phyloP scores from a whole-genome alignment of 2,329 filamentous ascomycete species.

The Paracamarosporium sp. region DNA sequence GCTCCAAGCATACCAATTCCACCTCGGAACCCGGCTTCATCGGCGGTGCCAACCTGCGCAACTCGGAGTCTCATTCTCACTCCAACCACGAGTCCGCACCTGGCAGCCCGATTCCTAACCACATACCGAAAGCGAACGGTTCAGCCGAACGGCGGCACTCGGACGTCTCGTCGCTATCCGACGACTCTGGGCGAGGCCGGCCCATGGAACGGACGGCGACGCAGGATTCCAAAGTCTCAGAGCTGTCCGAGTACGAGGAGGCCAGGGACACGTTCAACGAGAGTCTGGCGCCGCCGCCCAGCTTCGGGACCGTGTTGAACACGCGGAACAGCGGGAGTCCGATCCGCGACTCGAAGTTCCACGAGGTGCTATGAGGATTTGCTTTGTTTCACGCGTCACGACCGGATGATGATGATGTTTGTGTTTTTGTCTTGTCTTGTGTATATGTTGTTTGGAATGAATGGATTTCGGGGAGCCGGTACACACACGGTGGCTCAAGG shows the following conservation, averaged over 20 bases:
- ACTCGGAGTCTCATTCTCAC: conserved; percentile 21
- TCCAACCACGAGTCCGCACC: background rate
- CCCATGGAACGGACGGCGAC: background rate
- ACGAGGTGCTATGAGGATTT: conserved; percentile 26
- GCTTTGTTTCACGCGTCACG: background rate
- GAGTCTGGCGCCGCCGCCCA: conserved; percentile 48
- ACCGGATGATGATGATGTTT: background rate
- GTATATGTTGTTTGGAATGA: background rate
- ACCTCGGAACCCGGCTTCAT: conserved; percentile 47
- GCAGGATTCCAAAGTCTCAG: background rate
- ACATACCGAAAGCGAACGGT: conserved; percentile 10
- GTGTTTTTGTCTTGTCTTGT: background rate
- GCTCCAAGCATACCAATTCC: conserved; percentile 38
- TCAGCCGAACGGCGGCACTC: conserved; percentile 26
- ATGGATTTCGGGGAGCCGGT: conserved; percentile 8
- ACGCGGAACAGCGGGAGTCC: conserved; percentile 35
- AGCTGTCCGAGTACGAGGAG: conserved; percentile 58
- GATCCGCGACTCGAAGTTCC: conserved; percentile 42
- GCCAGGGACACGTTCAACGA: conserved; percentile 59
- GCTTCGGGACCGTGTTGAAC: conserved; percentile 37
- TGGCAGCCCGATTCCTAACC: conserved; percentile 17
- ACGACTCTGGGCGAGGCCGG: conserved; percentile 28
- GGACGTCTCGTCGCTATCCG: conserved; percentile 45
- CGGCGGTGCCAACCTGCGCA: conserved; percentile 50
- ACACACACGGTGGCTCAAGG: conserved; percentile 11